phyloP scores from a whole-genome alignment of 2,329 filamentous ascomycete species.

The Paecilomyces fulvus region DNA sequence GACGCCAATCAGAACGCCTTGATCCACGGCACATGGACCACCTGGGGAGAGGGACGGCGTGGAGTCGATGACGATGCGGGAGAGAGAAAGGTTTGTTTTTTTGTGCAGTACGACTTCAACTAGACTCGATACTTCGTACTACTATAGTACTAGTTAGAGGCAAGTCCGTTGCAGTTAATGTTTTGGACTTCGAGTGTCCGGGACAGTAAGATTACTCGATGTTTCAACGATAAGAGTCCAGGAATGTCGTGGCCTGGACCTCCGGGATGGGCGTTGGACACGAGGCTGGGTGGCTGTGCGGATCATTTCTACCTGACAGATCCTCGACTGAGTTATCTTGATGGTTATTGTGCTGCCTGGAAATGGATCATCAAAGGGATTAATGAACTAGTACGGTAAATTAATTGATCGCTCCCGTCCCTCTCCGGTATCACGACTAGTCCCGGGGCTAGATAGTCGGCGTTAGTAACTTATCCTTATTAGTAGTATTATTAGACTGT shows the following conservation, averaged over 20 bases:
- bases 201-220: background rate
- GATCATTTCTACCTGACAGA: background rate
- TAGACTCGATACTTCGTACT: background rate
- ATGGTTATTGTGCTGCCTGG: background rate
- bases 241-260: background rate
- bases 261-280: background rate
- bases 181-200: too few species aligned
- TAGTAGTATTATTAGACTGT: background rate
- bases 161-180: background rate
- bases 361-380: background rate
- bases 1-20: background rate
- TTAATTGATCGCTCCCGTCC: too few species aligned
- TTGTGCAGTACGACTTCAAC: background rate
- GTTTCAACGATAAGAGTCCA: too few species aligned
- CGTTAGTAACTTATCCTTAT: background rate
- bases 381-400: background rate
- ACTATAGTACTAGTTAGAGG: background rate
- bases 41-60: background rate
- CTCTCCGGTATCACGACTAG: too few species aligned
- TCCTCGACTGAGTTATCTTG: too few species aligned
- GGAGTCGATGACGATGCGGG: too few species aligned
- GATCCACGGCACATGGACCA: background rate
- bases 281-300: background rate
- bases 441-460: background rate
- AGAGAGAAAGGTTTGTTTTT: background rate